Conservation (phyloP, 2,329 filamentous ascomycete species). For the Monilinia polystroma region DNA sequence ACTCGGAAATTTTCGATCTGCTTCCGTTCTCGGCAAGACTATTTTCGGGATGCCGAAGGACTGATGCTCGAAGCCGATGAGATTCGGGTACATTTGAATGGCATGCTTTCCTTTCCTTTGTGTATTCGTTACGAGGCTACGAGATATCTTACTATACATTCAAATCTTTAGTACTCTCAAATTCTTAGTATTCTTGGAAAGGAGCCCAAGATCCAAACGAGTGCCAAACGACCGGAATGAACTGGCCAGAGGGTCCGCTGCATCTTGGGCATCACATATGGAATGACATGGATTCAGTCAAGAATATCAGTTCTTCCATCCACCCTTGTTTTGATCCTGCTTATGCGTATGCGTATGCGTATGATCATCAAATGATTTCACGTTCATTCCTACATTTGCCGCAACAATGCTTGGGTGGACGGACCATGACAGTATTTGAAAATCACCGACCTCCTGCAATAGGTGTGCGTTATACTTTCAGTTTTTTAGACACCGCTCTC, state of each 20-base stretch:
- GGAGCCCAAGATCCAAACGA: constrained; percentile 1
- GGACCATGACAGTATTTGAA: constrained; percentile 8
- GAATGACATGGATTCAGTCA: constrained; percentile 11
- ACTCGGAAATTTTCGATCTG: constrained; percentile 2
- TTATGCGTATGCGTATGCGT: constrained; percentile 15
- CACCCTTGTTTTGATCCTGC: constrained; percentile 19
- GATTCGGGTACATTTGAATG: background rate
- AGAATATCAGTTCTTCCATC: constrained; percentile 12
- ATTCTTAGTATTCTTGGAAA: background rate
- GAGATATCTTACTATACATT: background rate
- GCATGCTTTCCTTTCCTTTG: constrained; percentile 6
- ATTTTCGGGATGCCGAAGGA: constrained; percentile 21
- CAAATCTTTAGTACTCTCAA: background rate
- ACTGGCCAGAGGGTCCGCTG: constrained; percentile 9
- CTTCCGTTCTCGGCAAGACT: constrained; percentile 3
- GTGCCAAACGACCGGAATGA: constrained; percentile 12
- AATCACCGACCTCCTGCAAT: constrained; percentile 17
- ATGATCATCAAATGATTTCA: constrained; percentile 16
- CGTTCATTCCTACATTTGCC: constrained; percentile 14
- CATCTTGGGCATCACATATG: constrained; percentile 12
- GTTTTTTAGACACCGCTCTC: constrained; percentile 14
- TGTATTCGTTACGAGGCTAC: constrained; percentile 6
- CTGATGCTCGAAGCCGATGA: constrained; percentile 14
- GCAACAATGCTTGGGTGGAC: constrained; percentile 9
- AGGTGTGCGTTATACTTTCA: constrained; percentile 14